phyloP scores from a whole-genome alignment of 2,329 filamentous ascomycete genomes.

The Rhinocladiella mackenziei region DNA sequence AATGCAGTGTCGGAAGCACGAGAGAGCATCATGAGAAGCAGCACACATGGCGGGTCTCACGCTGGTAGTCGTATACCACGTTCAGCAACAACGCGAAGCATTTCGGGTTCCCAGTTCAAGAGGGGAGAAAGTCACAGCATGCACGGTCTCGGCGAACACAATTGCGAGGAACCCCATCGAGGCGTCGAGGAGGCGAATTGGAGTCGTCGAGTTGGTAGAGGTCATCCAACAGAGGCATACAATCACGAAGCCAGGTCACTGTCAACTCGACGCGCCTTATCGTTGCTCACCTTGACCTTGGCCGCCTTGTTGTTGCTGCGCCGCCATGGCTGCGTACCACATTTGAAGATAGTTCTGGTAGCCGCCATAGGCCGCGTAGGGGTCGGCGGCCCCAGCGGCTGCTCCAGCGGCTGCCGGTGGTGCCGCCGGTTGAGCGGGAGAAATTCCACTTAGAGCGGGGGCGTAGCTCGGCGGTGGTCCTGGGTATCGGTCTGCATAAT shows the following conservation, averaged over 20 bases:
- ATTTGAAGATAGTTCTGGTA: conserved; percentile 75
- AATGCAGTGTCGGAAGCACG: conserved; percentile 2
- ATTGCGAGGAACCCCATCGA: conserved; percentile 6
- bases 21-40: conserved; percentile 8
- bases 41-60: conserved; percentile 9
- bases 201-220: conserved; percentile 14
- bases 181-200: conserved; percentile 17
- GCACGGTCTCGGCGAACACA: conserved; percentile 10
- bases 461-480: conserved; percentile 33
- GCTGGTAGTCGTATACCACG: conserved; percentile 1
- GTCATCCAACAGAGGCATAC: conserved; percentile 19
- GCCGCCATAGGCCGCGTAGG: conserved; percentile 77
- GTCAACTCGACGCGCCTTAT: conserved; percentile 29
- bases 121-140: conserved; percentile 22
- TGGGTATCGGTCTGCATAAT: conserved; percentile 31
- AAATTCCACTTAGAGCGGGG: conserved; percentile 32
- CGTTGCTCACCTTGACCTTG: conserved; percentile 32
- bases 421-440: conserved; percentile 37
- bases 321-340: conserved; percentile 70
- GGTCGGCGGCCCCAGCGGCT: conserved; percentile 55
- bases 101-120: too few species aligned
- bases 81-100: too few species aligned
- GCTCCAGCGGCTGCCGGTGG: conserved; percentile 51
- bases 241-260: conserved; percentile 23
- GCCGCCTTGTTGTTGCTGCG: conserved; percentile 46